phyloP scores from a whole-genome alignment of 192 early-diverging fungal genomes.

The Spizellomyces sp. region DNA sequence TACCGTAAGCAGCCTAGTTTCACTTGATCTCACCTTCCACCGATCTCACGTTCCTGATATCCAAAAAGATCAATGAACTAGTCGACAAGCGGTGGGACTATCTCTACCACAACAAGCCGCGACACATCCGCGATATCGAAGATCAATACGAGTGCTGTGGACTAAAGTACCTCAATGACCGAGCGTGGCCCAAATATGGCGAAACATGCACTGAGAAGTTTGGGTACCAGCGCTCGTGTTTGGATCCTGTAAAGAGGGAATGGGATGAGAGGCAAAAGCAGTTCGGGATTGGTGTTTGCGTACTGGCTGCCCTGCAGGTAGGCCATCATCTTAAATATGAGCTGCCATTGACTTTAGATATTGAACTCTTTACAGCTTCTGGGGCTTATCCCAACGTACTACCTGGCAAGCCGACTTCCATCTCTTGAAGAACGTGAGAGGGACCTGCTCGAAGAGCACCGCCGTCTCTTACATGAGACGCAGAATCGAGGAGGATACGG shows the following conservation, averaged over 20 bases:
- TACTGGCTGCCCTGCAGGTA: constrained; percentile 22
- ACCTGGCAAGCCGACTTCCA: constrained; percentile 24
- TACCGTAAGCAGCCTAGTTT: constrained; percentile 1
- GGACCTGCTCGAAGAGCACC: constrained; percentile 22
- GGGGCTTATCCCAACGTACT: constrained; percentile 25
- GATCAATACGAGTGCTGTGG: constrained; percentile 45
- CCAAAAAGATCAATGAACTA: neutral
- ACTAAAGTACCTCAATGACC: constrained; percentile 33
- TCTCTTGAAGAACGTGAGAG: constrained; percentile 16
- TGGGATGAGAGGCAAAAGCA: constrained; percentile 35
- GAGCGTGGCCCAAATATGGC: constrained; percentile 33
- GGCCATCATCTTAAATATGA: neutral
- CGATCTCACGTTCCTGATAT: neutral
- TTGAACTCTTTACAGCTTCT: constrained; percentile 13
- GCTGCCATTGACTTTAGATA: neutral
- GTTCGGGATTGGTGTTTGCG: constrained; percentile 16
- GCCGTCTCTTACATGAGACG: constrained; percentile 14
- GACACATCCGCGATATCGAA: constrained; percentile 46
- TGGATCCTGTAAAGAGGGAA: constrained; percentile 16
- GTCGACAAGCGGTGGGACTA: constrained; percentile 49
- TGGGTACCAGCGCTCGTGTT: constrained; percentile 35
- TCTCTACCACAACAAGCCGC: constrained; percentile 40
- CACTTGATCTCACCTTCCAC: neutral
- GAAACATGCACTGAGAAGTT: constrained; percentile 33
- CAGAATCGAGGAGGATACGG: constrained; percentile 13